Evolutionary conservation across 352 stramenopile genomes (phyloP), one percentile per base, ranked within the genome.

Genomic region (Phytophthora parvispora): DNA sequence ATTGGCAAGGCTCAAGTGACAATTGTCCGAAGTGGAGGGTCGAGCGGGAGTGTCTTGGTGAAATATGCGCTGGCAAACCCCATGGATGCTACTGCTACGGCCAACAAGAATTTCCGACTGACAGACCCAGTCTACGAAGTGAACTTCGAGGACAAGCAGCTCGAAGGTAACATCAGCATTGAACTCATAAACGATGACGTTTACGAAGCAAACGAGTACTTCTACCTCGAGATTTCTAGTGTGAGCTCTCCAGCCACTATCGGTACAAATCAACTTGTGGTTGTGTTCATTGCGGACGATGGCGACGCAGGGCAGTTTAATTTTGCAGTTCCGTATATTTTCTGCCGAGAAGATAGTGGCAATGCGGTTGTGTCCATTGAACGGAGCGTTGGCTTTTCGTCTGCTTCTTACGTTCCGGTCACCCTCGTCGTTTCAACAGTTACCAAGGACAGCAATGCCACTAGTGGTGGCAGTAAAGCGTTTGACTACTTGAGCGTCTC

Each of bases 121-220:
- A 60, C 50, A 0, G 71, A 87, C 49, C 56, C 76, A 1, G 57
- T 67, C 18, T 81, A 81, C 36, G 40, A 77, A 63, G 59, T 91
- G n/a, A 76, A 55, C 9, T 92, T 93, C 57, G 67, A 47, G 2
- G 76, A 86, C 24, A 72, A 73, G 13, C 85, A 93, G 50, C 72
- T 75, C 0, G 75, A 81, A 58, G 81, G 74, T 0, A 75, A 67
- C 12, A 82, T 93, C 38, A 63, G 60, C 8, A 70, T 93, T 32
- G 63, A 73, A 1, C 77, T 91, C 60, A 81, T 92, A 55, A 86
- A 92, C 50, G 84, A 91, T 40, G 38, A 48, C 9, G 67, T 86
- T 24, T 93, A 91, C 52, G 82, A 91, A 42, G 67, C 79, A 9
- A 88, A 84, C 22, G 81, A 91, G 59, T 90, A 83, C 50, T 93